Conservation (phyloP, 768 basidiomycete species). For the Phlegmacium glaucopus region DNA sequence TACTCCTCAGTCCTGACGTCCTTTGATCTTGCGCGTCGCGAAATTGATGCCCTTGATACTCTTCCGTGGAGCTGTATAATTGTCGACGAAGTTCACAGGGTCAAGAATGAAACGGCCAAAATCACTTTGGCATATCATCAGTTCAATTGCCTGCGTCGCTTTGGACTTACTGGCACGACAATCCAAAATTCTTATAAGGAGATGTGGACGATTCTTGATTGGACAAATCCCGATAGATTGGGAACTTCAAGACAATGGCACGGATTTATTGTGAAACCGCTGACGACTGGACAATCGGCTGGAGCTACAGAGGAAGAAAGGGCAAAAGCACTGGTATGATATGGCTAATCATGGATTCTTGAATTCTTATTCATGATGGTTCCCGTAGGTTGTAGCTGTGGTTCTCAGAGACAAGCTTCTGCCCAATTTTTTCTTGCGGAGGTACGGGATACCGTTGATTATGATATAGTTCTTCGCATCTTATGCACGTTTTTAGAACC, state of each 20-base stretch:
- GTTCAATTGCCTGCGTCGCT: constrained; percentile 64
- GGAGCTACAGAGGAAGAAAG: constrained; percentile 62
- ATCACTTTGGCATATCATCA: constrained; percentile 67
- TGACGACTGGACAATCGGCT: constrained; percentile 65
- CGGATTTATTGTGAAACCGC: constrained; percentile 61
- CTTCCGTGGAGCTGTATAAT: constrained; percentile 71
- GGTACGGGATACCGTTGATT: constrained; percentile 35
- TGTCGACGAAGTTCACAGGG: constrained; percentile 87
- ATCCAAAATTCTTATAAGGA: constrained; percentile 88
- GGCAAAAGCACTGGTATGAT: constrained; percentile 40
- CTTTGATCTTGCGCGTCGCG: constrained; percentile 68
- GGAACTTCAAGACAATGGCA: constrained; percentile 80
- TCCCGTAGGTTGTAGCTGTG: constrained; percentile 41
- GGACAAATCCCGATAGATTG: constrained; percentile 80
- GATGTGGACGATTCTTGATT: constrained; percentile 89
- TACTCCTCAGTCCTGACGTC: constrained; percentile 66
- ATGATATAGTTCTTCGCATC: neutral
- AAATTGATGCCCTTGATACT: constrained; percentile 66
- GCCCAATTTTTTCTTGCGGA: constrained; percentile 79
- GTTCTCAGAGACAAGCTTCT: constrained; percentile 65
- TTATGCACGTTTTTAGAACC: constrained; percentile 41
- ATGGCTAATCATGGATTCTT: neutral
- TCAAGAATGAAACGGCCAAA: constrained; percentile 76
- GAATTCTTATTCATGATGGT: neutral
- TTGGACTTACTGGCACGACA: constrained; percentile 82